Percentiles rank a stretch among this genome's conserved stretches.
Evolutionary conservation across 2,329 filamentous ascomycete species (phyloP).

Genomic region (Fusarium mangiferae): DNA sequence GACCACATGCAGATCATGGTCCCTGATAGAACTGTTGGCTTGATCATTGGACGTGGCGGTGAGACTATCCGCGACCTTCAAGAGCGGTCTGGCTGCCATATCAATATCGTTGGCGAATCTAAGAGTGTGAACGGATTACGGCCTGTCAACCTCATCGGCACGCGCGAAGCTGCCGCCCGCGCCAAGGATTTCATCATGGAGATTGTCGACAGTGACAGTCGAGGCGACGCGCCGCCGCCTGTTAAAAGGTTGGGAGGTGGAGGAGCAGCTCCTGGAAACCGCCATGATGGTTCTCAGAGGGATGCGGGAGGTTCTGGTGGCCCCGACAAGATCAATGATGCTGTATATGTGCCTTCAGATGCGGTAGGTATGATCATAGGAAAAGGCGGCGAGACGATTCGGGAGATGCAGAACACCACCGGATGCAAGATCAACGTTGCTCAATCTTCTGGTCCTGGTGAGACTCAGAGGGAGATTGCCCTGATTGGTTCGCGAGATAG

Average conservation of each 20-base stretch:
- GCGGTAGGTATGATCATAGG: constrained; percentile 97
- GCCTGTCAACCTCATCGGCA: constrained; percentile 90
- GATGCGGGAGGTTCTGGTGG: constrained; percentile 55
- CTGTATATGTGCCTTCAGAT: constrained; percentile 87
- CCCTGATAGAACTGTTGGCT: constrained; percentile 88
- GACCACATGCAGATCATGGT: constrained; percentile 94
- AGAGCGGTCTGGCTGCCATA: constrained; percentile 91
- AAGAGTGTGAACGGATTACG: constrained; percentile 91
- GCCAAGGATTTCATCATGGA: constrained; percentile 92
- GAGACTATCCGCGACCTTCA: constrained; percentile 94
- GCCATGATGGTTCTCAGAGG: constrained; percentile 46
- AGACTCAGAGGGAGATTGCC: constrained; percentile 86
- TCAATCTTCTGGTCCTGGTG: constrained; percentile 78
- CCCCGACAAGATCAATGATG: constrained; percentile 80
- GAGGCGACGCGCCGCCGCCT: constrained; percentile 58
- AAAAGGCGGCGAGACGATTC: constrained; percentile 93
- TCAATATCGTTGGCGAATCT: constrained; percentile 93
- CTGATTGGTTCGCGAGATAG: constrained; percentile 81
- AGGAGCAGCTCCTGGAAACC: constrained; percentile 39
- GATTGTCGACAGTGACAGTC: constrained; percentile 91
- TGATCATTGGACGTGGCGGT: constrained; percentile 93
- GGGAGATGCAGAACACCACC: constrained; percentile 88
- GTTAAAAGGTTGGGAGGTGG: constrained; percentile 41
- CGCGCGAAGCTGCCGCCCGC: constrained; percentile 75
- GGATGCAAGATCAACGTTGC: constrained; percentile 96